Conservation (phyloP, 2,329 filamentous ascomycete genomes). For the Xylaria sp. region DNA sequence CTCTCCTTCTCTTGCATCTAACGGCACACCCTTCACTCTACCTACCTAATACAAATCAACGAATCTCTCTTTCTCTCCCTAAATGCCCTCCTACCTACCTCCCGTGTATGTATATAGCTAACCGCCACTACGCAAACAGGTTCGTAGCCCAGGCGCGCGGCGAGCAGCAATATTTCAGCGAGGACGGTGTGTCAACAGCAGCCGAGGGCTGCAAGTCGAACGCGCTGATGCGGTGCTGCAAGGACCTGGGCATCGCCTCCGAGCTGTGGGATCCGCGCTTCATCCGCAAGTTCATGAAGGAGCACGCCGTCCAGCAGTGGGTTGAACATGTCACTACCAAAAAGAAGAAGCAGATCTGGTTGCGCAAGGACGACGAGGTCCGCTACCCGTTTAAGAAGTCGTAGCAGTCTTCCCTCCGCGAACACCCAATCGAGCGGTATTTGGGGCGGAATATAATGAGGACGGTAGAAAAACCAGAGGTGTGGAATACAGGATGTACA, state of each 20-base stretch:
- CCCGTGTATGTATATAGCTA: neutral
- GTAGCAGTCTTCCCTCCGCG: neutral
- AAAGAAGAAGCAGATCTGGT: conserved; percentile 89
- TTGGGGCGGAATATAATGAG: neutral
- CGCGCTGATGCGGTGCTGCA: conserved; percentile 97
- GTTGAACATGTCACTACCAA: conserved; percentile 89
- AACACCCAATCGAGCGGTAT: neutral
- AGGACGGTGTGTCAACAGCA: conserved; percentile 91
- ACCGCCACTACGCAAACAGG: conserved; percentile 67
- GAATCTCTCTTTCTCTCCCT: neutral
- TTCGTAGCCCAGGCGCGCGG: conserved; percentile 93
- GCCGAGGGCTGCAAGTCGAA: conserved; percentile 98
- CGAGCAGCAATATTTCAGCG: conserved; percentile 92
- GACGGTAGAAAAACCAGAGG: neutral
- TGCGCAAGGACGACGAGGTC: conserved; percentile 83
- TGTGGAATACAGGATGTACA: conserved; percentile 22
- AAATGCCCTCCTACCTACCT: neutral
- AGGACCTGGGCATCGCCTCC: conserved; percentile 92
- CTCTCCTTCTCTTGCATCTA: too few species aligned
- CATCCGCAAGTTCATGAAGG: conserved; percentile 82
- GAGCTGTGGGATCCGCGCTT: conserved; percentile 97
- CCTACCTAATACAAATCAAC: neutral
- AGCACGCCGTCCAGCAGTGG: conserved; percentile 82
- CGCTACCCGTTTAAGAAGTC: conserved; percentile 67
- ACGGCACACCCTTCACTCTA: too few species aligned